These are phyloP conservation scores for Alliaria petiolata DNA, from an alignment of 345 rosid genomes.

Conservation along the genomic window DNA sequence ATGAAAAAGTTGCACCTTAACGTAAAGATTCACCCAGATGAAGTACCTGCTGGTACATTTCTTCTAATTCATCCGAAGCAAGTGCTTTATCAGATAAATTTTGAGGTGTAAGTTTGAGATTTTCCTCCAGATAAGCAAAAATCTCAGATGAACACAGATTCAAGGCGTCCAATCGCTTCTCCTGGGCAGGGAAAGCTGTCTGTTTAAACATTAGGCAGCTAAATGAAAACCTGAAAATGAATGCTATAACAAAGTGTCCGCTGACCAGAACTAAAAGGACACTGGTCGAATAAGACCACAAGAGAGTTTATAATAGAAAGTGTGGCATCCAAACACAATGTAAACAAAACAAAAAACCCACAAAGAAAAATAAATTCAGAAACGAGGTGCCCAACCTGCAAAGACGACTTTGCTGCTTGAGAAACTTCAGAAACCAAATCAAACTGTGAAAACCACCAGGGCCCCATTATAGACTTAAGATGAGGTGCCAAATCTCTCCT, in stretches of 20 bases:
- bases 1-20: neutral
- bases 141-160: slow-evolving; percentile 65
- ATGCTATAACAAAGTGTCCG: neutral
- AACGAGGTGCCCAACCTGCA: slow-evolving; percentile 56
- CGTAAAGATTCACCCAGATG: slow-evolving; percentile 1
- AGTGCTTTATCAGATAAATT: slow-evolving; percentile 72
- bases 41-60: slow-evolving; percentile 92
- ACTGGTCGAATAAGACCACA: slow-evolving; percentile 9
- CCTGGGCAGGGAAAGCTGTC: slow-evolving; percentile 93
- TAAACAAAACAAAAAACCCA: neutral
- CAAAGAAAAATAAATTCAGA: slow-evolving; percentile 10
- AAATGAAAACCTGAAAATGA: slow-evolving; percentile 20
- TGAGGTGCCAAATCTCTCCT: slow-evolving; percentile 94
- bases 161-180: slow-evolving; percentile 88
- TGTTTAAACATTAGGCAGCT: slow-evolving; percentile 36
- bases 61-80: slow-evolving; percentile 85
- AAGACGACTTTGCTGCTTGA: slow-evolving; percentile 77
- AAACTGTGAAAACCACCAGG: slow-evolving; percentile 99
- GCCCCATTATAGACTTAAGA: slow-evolving; percentile 87
- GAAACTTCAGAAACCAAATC: slow-evolving; percentile 85
- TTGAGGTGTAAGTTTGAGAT: slow-evolving; percentile 79
- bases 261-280: slow-evolving; percentile 1
- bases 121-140: slow-evolving; percentile 85
- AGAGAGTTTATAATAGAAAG: neutral
- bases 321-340: slow-evolving; percentile 11